These are phyloP conservation scores for Claviceps pusilla DNA, from an alignment of 2,329 filamentous ascomycete genomes.

Conservation along the genomic window DNA sequence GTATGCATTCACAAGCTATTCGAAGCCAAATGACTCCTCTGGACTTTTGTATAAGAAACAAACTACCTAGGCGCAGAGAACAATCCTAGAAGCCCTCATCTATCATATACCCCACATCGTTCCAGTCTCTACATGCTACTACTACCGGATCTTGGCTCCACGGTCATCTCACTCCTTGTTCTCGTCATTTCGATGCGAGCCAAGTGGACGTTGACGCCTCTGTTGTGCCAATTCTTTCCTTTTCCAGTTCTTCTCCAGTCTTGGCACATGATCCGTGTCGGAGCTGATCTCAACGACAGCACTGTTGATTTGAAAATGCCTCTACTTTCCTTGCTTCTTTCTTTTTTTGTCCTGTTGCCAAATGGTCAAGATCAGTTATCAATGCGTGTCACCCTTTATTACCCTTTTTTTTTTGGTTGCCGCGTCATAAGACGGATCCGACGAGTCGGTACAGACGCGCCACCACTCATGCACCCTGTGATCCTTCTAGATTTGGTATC, in stretches of 20 bases:
- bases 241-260: background rate
- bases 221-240: background rate
- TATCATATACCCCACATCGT: constrained; percentile 1
- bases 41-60: constrained; percentile 1
- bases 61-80: constrained; percentile 4
- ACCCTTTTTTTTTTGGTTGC: background rate
- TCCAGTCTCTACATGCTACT: background rate
- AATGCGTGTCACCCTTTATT: background rate
- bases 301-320: background rate
- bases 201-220: background rate
- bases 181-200: background rate
- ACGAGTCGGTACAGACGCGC: constrained; percentile 1
- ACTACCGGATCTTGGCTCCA: background rate
- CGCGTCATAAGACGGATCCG: constrained; percentile 1
- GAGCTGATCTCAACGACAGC: background rate
- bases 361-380: background rate
- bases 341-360: background rate
- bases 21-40: background rate
- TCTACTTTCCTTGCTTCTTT: background rate
- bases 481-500: constrained; percentile 13
- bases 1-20: no score
- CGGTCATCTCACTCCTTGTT: background rate
- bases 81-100: constrained; percentile 3
- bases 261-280: background rate
- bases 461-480: constrained; percentile 3